These are phyloP conservation scores for Salix udensis DNA, from an alignment of 345 rosid genomes.

Conservation along the genomic window DNA sequence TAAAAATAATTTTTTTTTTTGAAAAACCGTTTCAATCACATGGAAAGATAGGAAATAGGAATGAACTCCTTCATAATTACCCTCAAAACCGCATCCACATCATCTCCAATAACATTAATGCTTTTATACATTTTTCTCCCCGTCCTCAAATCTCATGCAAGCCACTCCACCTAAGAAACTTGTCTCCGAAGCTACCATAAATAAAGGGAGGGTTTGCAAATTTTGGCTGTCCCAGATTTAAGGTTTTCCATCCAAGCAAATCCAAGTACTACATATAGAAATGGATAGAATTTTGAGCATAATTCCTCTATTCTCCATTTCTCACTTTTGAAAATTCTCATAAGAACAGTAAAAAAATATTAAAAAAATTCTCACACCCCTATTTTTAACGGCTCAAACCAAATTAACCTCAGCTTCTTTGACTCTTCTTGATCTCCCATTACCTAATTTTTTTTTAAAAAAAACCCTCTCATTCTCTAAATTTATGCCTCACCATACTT, in stretches of 20 bases:
- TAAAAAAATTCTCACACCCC: not conserved
- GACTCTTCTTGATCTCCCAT: constrained; percentile 26
- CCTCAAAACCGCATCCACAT: constrained; percentile 12
- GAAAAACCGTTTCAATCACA: no score
- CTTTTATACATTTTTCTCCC: not conserved
- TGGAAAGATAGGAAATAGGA: not conserved
- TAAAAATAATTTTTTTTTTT: no score
- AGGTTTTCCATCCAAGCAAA: constrained; percentile 24
- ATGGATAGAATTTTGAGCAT: not conserved
- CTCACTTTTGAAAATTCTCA: not conserved
- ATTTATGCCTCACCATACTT: not conserved
- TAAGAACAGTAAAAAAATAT: not conserved
- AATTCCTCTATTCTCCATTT: not conserved
- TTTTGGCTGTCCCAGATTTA: constrained; percentile 8
- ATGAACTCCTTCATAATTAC: constrained; percentile 2
- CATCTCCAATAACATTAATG: constrained; percentile 7
- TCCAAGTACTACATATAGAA: not conserved
- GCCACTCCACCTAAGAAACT: not conserved
- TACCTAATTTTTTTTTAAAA: constrained; percentile 5
- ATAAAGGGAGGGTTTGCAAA: not conserved
- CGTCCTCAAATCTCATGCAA: not conserved
- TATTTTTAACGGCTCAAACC: constrained; percentile 11
- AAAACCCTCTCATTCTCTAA: not conserved
- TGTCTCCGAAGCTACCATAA: constrained; percentile 1
- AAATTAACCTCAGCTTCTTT: constrained; percentile 5